Evolutionary conservation across 352 stramenopile species (phyloP).

Genomic region (Phytophthora foliorum): DNA sequence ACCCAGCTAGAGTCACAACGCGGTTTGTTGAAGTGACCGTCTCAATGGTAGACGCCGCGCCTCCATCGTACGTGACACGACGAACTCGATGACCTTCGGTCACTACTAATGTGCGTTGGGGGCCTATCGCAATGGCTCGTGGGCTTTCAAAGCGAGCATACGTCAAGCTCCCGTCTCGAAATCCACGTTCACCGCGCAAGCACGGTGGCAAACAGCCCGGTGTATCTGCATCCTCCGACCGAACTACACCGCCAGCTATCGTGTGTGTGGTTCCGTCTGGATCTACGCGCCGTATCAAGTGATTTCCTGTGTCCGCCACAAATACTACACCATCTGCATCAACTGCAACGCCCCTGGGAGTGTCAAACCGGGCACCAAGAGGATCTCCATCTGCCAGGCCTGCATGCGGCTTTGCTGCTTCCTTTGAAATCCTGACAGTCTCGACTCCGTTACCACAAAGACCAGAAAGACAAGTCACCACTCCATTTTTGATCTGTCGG

Average conservation of each 20-base stretch:
- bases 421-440: conserved; percentile 46
- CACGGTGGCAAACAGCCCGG: conserved; percentile 92
- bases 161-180: conserved; percentile 89
- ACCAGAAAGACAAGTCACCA: conserved; percentile 91
- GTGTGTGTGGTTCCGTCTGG: conserved; percentile 73
- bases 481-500: conserved; percentile 65
- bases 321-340: conserved; percentile 88
- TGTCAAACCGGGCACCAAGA: conserved; percentile 90
- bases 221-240: conserved; percentile 70
- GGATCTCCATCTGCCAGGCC: conserved; percentile 92
- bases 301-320: conserved; percentile 97
- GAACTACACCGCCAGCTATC: conserved; percentile 66
- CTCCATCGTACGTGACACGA: conserved; percentile 79
- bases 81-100: conserved; percentile 92
- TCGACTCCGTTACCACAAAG: conserved; percentile 87
- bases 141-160: conserved; percentile 94
- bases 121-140: conserved; percentile 89
- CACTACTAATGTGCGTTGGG: conserved; percentile 88
- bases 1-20: conserved; percentile 94
- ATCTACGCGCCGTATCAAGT: conserved; percentile 91
- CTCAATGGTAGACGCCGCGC: conserved; percentile 64
- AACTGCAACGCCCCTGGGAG: conserved; percentile 90
- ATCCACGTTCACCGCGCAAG: conserved; percentile 89
- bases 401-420: conserved; percentile 69
- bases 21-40: conserved; percentile 68